A percentile compares a stretch with the other conserved stretches of the same genome.
These are phyloP conservation scores for Corrigiola litoralis DNA, from an alignment of 179 eudicot genomes.

Conservation along the genomic window DNA sequence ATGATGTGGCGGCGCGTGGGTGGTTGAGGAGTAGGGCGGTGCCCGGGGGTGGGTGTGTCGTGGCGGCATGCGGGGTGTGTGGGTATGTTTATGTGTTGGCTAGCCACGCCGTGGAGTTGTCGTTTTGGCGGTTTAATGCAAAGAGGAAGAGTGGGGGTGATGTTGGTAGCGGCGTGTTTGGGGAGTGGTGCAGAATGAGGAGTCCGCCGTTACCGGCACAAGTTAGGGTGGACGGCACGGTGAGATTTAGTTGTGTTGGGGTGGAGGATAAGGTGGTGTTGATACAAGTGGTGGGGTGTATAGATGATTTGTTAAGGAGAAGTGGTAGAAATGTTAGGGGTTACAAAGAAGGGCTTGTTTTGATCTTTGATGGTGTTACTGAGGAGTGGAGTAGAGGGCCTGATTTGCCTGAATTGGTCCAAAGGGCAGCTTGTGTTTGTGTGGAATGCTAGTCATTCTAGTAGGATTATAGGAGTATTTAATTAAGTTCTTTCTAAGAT, in stretches of 20 bases:
- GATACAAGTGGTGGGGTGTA: slow-evolving; percentile 62
- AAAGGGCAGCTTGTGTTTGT: slow-evolving; percentile 70
- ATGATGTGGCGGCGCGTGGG: slow-evolving; percentile 43
- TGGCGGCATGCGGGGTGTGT: slow-evolving; percentile 72
- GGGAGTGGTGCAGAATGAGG: slow-evolving; percentile 70
- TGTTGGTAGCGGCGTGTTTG: slow-evolving; percentile 28
- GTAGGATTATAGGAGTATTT: no score
- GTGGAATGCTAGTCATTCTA: slow-evolving; percentile 63
- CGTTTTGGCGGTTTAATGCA: slow-evolving; percentile 68
- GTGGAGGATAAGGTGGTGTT: slow-evolving; percentile 68
- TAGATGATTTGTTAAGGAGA: slow-evolving; percentile 58
- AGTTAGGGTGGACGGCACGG: slow-evolving; percentile 57
- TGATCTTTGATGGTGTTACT: slow-evolving; percentile 56
- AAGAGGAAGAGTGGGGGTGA: slow-evolving; percentile 18
- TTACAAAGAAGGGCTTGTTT: slow-evolving; percentile 53
- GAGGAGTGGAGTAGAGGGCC: slow-evolving; percentile 73
- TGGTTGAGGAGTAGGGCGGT: slow-evolving; percentile 67
- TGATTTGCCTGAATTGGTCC: slow-evolving; percentile 54
- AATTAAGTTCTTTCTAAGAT: no score
- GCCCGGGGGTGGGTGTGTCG: slow-evolving; percentile 86
- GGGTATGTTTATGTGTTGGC: slow-evolving; percentile 54
- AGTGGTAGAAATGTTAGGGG: slow-evolving; percentile 56
- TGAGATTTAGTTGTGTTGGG: slow-evolving; percentile 66
- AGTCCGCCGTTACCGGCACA: slow-evolving; percentile 70
- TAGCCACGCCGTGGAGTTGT: slow-evolving; percentile 82